Base-by-base conservation (phyloP, 345 rosid genomes). In the Euphorbia peplus region DNA sequence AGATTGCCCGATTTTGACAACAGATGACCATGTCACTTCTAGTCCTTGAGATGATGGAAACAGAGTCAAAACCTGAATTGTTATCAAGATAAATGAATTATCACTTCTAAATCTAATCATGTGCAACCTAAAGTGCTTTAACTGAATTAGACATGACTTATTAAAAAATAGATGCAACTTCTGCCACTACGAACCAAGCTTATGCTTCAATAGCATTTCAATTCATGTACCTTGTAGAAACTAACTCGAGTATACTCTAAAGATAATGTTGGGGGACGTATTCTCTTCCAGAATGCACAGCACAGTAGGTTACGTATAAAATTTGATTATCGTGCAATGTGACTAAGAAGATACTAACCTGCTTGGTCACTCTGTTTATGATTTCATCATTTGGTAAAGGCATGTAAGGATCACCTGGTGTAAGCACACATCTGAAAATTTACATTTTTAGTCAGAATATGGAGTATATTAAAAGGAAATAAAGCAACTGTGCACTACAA, bases 351-450 rank as follows among this genome's bases (percentile, higher is more conserved):
- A 70, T 19, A 64, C 75, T 13, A 65, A 93, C 98, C 97, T 91
- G 98, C 86, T 80, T 85, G 1, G 89, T 74, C 63, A 93, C 96
- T 84, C 91, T 87, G 70, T 78, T 80, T 67, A 93, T 85, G 85
- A 93, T 93, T 81, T 91, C 83, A 19, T 87, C 95, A 48, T 93
- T 93, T 4, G 85, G 41, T 78, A 91, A 81, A 48, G 96, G 87
- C 98, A 93, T 93, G 81, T 93, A 91, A 0, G 98, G 98, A 75
- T 93, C 95, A 37, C 98, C 97, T 0, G 98, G 98, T 2, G 98
- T 93, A 64, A 93, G 78, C 55, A 93, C 97, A 62, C 97, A 93
- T 67, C 97, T 93, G 86, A 62, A 73, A 81, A 54, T 41, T 63
- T 69, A 58, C 60, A 22, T 35, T 58, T 66, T 52, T 15, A 53